Evolutionary conservation across 2,329 filamentous ascomycete species (phyloP).

Genomic region (Tolypocladium tropicale): DNA sequence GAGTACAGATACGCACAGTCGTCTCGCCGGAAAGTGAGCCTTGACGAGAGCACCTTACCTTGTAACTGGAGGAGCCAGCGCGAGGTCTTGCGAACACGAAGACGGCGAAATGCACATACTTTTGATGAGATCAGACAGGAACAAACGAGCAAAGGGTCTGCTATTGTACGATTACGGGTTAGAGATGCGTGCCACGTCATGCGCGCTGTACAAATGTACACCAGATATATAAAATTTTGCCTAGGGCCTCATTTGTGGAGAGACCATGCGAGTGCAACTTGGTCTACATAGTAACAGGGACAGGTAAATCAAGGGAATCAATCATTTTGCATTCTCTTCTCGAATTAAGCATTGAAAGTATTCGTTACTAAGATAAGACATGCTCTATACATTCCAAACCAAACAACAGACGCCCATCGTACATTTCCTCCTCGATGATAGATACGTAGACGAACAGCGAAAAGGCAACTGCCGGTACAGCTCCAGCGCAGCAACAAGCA

Average conservation of each 20-base stretch:
- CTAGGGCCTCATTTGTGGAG: neutral
- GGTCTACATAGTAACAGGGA: neutral
- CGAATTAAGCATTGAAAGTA: neutral
- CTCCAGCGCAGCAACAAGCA: neutral
- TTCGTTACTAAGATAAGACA: neutral
- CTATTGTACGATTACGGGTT: neutral
- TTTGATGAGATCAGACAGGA: neutral
- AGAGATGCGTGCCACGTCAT: neutral
- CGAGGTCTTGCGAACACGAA: too few relatives aligned
- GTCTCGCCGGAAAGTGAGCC: constrained; percentile 18
- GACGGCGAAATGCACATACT: neutral
- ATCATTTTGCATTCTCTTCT: neutral
- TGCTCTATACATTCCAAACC: neutral
- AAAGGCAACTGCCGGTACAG: neutral
- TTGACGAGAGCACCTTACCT: neutral
- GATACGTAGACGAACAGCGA: neutral
- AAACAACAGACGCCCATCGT: neutral
- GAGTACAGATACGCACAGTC: constrained; percentile 68
- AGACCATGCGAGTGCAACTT: too few relatives aligned
- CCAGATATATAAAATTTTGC: neutral
- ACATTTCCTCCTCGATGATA: neutral
- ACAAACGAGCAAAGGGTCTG: neutral
- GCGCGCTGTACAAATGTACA: neutral
- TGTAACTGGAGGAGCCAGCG: too few relatives aligned
- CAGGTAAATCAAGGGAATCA: neutral